Conservation (phyloP, 345 rosid genomes). For the Reutealis trisperma region DNA sequence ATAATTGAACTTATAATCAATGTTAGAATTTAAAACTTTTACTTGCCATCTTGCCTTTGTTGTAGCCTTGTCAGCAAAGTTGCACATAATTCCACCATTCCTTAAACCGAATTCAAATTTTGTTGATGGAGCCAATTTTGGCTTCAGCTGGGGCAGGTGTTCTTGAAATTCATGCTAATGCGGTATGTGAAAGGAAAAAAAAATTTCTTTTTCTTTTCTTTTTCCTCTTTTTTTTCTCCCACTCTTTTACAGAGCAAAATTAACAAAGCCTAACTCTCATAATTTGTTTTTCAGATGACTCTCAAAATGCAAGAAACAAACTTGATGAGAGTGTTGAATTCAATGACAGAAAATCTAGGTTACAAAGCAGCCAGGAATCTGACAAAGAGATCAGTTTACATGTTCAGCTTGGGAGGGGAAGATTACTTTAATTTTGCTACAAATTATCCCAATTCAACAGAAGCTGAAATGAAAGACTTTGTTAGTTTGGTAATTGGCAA, state of each 20-base stretch:
- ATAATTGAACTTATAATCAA: too few relatives aligned
- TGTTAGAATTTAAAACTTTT: too few relatives aligned
- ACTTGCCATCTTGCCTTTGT: not conserved
- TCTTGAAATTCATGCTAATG: not conserved
- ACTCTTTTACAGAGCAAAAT: not conserved
- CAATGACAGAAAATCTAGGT: not conserved
- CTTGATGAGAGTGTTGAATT: not conserved
- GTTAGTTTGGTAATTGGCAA: not conserved
- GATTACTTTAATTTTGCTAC: not conserved
- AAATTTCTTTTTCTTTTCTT: not conserved
- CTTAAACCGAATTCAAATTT: not conserved
- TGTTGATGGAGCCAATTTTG: conserved; percentile 6
- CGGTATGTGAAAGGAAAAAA: not conserved
- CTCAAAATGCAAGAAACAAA: not conserved
- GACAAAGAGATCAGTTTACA: not conserved
- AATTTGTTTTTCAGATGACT: not conserved
- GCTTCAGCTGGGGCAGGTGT: conserved; percentile 13
- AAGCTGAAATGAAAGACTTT: not conserved
- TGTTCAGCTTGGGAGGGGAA: not conserved
- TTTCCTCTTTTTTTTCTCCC: not conserved
- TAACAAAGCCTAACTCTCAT: not conserved
- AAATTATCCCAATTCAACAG: not conserved
- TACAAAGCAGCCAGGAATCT: not conserved
- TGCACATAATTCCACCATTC: not conserved
- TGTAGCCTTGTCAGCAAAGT: not conserved